phyloP scores from a whole-genome alignment of 2,329 filamentous ascomycete species.

The Peltaster fructicola region DNA sequence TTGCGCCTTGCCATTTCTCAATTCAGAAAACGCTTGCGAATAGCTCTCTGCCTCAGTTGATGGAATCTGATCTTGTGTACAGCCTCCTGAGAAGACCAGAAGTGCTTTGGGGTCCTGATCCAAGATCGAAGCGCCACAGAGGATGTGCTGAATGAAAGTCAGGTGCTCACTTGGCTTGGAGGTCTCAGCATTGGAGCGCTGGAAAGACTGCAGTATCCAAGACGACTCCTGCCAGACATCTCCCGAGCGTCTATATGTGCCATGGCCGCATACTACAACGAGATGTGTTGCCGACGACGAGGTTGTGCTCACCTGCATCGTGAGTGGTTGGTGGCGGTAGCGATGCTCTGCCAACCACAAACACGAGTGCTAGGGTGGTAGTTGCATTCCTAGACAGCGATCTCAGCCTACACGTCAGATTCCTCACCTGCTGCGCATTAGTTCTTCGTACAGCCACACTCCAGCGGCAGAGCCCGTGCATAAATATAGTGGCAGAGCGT shows the following conservation, averaged over 20 bases:
- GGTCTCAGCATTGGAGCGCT: conserved; percentile 26
- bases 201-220: conserved; percentile 59
- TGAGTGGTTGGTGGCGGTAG: too few relatives aligned
- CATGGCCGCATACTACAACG: conserved; percentile 71
- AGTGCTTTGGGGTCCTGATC: conserved; percentile 27
- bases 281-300: conserved; percentile 34
- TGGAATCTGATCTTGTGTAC: conserved; percentile 10
- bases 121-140: conserved; percentile 41
- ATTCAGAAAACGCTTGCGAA: conserved; percentile 3
- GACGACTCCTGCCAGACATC: conserved; percentile 17
- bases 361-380: too few relatives aligned
- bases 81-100: conserved; percentile 57
- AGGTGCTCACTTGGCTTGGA: conserved; percentile 47
- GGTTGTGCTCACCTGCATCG: too few relatives aligned
- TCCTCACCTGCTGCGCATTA: too few relatives aligned
- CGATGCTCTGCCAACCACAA: too few relatives aligned
- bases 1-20: background rate
- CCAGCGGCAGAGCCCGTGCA: too few relatives aligned
- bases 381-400: too few relatives aligned
- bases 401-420: too few relatives aligned
- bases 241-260: conserved; percentile 45
- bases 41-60: conserved; percentile 12
- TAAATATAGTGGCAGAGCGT: too few relatives aligned
- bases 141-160: conserved; percentile 63
- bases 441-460: too few relatives aligned